A percentile compares a stretch with the other conserved stretches of the same genome.
phyloP scores from a whole-genome alignment of 495 filamentous ascomycete species.

The Tricharina praecox region DNA sequence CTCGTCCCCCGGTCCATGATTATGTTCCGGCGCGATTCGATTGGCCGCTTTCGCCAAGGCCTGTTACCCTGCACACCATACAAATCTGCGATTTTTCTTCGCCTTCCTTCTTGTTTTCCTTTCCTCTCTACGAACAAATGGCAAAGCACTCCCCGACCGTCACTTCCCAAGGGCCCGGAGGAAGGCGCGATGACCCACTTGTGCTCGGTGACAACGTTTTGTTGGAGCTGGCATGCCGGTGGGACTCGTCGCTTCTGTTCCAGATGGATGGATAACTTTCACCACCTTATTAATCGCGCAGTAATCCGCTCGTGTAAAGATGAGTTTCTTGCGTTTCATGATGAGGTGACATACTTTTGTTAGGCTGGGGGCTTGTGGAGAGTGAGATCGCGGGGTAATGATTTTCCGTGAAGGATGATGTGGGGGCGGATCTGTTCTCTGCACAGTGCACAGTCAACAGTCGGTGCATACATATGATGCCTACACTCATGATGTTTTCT shows the following conservation, averaged over 20 bases:
- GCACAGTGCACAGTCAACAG: too few relatives aligned
- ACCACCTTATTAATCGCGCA: constrained; percentile 26
- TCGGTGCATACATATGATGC: too few relatives aligned
- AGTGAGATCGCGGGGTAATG: too few relatives aligned
- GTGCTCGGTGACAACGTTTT: constrained; percentile 19
- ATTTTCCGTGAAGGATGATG: too few relatives aligned
- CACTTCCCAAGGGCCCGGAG: not conserved
- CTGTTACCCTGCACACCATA: not conserved
- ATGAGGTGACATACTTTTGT: constrained; percentile 17
- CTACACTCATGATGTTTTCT: too few relatives aligned
- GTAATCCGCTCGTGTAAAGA: constrained; percentile 9
- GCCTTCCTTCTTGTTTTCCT: constrained; percentile 2
- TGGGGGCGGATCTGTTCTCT: too few relatives aligned
- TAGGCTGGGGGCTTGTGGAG: too few relatives aligned
- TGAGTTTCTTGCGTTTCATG: constrained; percentile 26
- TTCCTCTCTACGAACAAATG: constrained; percentile 17
- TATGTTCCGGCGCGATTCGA: not conserved
- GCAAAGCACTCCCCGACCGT: not conserved
- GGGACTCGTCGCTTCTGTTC: too few relatives aligned
- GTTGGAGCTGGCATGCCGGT: too few relatives aligned
- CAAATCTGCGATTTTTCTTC: not conserved
- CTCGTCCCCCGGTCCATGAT: not conserved
- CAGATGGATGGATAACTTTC: constrained; percentile 14
- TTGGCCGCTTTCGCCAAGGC: not conserved
- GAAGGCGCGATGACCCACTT: constrained; percentile 5